Conservation (phyloP, 2,329 filamentous ascomycete species). For the Cladophialophora bantiana region DNA sequence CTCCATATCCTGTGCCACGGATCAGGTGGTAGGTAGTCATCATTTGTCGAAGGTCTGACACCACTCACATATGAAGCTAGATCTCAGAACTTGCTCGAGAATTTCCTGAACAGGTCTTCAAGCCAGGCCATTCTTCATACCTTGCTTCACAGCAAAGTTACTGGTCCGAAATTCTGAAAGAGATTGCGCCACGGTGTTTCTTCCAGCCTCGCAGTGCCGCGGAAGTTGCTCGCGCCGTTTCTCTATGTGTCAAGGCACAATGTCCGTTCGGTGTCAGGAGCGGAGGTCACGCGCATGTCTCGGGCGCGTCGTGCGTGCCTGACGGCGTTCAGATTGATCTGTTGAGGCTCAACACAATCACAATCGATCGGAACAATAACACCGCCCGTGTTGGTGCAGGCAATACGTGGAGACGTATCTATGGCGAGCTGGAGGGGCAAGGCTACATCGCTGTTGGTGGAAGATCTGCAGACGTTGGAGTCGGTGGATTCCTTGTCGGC, state of each 20-base stretch:
- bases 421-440: constrained; percentile 1
- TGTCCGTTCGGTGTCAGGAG: constrained; percentile 11
- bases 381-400: constrained; percentile 1
- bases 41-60: background rate
- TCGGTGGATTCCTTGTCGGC: constrained; percentile 42
- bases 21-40: constrained; percentile 1
- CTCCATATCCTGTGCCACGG: background rate
- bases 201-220: constrained; percentile 8
- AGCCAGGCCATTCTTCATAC: background rate
- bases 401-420: constrained; percentile 4
- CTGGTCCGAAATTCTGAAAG: constrained; percentile 12
- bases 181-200: constrained; percentile 11
- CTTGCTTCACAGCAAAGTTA: constrained; percentile 11
- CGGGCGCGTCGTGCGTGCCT: background rate
- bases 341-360: constrained; percentile 11
- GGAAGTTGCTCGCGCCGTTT: constrained; percentile 5
- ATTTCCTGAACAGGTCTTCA: constrained; percentile 15
- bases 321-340: constrained; percentile 6
- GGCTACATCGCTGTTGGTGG: background rate
- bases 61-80: background rate
- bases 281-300: constrained; percentile 3
- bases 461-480: background rate
- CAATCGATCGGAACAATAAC: background rate
- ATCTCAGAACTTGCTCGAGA: constrained; percentile 4
- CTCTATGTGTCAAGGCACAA: constrained; percentile 8